Evolutionary conservation across 305 asterid genomes (phyloP), one percentile per base, ranked within the genome.

Genomic region (Solanum chacoense): DNA sequence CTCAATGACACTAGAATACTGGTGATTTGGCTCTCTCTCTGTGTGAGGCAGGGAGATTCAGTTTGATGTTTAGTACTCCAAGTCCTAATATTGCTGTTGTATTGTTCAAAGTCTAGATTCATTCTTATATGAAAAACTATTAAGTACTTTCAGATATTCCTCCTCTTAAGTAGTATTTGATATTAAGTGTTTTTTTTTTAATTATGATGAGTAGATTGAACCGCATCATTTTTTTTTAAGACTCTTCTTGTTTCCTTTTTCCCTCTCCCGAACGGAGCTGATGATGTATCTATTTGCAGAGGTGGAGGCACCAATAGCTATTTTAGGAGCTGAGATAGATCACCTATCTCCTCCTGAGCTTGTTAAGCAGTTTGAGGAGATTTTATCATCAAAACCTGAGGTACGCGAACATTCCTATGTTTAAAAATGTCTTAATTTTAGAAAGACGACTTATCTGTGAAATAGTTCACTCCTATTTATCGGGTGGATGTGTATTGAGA

Each of bases 261-360:
- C 31, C 22, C 9, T 3, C 72, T 86, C 35, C 36, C 22, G 35
- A 32, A 32, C 35, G 8, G 67, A 79, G 8, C 84, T 71, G n/a
- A 63, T 71, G 69, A 10, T 22, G 84, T 32, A 38, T 45, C 63
- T 74, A 28, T n/a, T 87, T 4, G 6, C 85, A 87, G 93, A 91
- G 90, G 93, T 92, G 35, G 85, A 90, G 88, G 90, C 88, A 24
- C 93, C 94, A 40, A 80, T 90, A 80, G 90, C 94, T 88, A 89
- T 92, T 88, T 88, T 93, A 89, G 95, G 92, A 77, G 95, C 93
- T 50, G 94, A 90, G 91, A 40, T 85, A 22, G 94, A 92, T 86
- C 18, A 85, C 1, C 31, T 22, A 77, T 80, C 94, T 76, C 92
- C 94, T 74, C 93, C 92, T 10, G 92, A 90, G 86, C 91, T 93